Conservation (phyloP, 148 eudicot species). For the Mesembryanthemum crystallinum region DNA sequence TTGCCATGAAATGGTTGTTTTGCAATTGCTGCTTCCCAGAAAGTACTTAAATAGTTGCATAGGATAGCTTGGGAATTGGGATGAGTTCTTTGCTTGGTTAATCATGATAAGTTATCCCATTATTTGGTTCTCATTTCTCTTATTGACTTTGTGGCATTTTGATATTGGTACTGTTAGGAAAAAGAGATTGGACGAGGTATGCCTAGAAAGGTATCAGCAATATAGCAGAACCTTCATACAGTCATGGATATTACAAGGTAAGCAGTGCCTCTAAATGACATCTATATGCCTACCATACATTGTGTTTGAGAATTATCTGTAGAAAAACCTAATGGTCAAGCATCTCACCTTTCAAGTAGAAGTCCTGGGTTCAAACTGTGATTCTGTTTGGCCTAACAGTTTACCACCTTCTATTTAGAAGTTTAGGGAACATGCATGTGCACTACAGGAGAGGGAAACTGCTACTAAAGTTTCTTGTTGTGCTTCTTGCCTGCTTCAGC, state of each 20-base stretch:
- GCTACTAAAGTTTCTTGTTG: not conserved
- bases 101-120: not conserved
- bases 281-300: not conserved
- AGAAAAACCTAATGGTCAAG: constrained; percentile 1
- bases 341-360: not conserved
- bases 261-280: not conserved
- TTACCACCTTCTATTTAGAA: not conserved
- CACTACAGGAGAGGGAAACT: not conserved
- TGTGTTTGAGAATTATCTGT: not conserved
- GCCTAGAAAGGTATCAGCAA: constrained; percentile 86
- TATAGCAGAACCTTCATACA: constrained; percentile 84
- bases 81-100: not conserved
- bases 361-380: not conserved
- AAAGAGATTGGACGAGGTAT: constrained; percentile 90
- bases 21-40: not conserved
- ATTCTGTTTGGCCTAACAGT: not conserved
- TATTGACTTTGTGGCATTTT: not conserved
- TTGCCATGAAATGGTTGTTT: not conserved
- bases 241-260: constrained; percentile 97
- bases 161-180: constrained; percentile 47
- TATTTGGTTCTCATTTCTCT: not conserved
- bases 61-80: not conserved
- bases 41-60: not conserved
- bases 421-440: not conserved
- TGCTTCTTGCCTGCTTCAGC: not conserved